A percentile compares a stretch with the other conserved stretches of the same genome.
These are phyloP conservation scores for Euphorbia celastroides DNA, from an alignment of 441 rosid genomes.

Conservation along the genomic window DNA sequence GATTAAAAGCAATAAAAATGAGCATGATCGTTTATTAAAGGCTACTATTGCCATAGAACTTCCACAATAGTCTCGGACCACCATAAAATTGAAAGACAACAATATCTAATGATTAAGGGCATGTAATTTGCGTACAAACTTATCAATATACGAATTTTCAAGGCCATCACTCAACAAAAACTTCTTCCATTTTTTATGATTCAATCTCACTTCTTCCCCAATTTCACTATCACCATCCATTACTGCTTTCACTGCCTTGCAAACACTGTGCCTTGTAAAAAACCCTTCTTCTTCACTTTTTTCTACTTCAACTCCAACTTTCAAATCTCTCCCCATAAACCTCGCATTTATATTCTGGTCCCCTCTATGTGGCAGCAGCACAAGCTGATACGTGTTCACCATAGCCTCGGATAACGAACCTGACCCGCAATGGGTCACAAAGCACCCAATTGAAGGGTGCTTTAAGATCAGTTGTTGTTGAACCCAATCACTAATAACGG, in stretches of 20 bases:
- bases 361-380: slow-evolving; percentile 31
- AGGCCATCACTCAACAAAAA: slow-evolving; percentile 20
- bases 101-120: background rate
- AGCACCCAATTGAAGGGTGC: slow-evolving; percentile 49
- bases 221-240: slow-evolving; percentile 31
- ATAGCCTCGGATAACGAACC: slow-evolving; percentile 34
- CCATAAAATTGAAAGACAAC: no score
- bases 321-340: slow-evolving; percentile 30
- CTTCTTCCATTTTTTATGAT: slow-evolving; percentile 32
- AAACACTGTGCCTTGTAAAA: slow-evolving; percentile 26
- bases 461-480: slow-evolving; percentile 38
- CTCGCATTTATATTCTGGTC: slow-evolving; percentile 46
- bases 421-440: slow-evolving; percentile 42
- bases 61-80: no score
- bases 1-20: no score
- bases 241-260: slow-evolving; percentile 31
- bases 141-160: slow-evolving; percentile 30
- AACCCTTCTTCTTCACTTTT: slow-evolving; percentile 28
- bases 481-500: slow-evolving; percentile 38
- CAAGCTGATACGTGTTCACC: slow-evolving; percentile 36
- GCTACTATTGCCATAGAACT: no score
- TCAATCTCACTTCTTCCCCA: slow-evolving; percentile 23
- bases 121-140: slow-evolving; percentile 21
- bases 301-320: slow-evolving; percentile 42
- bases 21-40: no score